A percentile compares a stretch with the other conserved stretches of the same genome.
phyloP scores from a whole-genome alignment of 768 basidiomycete species.

The Podaxis sp. region DNA sequence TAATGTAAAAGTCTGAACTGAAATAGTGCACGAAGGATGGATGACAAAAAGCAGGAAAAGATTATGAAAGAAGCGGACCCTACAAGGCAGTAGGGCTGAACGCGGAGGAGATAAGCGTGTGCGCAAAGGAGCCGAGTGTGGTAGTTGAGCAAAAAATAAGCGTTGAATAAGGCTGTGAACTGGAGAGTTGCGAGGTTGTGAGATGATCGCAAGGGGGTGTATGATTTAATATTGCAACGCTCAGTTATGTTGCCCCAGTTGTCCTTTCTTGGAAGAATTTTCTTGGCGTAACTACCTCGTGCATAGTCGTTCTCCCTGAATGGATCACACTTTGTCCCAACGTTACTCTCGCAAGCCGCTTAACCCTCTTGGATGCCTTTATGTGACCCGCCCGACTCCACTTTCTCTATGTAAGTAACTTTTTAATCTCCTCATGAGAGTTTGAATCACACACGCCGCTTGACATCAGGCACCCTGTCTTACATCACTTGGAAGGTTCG shows the following conservation, averaged over 20 bases:
- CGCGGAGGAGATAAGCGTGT: neutral
- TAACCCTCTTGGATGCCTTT: neutral
- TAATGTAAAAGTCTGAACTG: neutral
- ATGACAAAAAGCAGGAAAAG: neutral
- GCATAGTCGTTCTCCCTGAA: neutral
- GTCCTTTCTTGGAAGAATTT: neutral
- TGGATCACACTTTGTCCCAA: neutral
- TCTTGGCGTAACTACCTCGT: neutral
- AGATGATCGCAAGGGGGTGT: neutral
- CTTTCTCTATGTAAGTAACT: too few relatives aligned
- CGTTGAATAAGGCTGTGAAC: neutral
- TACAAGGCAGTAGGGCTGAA: neutral
- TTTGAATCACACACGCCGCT: too few relatives aligned
- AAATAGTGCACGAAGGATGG: neutral
- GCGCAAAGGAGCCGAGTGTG: neutral
- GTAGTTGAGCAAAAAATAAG: constrained; percentile 5
- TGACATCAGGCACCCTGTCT: too few relatives aligned
- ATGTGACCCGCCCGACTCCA: neutral
- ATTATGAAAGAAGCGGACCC: neutral
- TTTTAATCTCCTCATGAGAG: too few relatives aligned
- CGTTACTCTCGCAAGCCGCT: neutral
- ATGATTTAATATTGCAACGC: neutral
- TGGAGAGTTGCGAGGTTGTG: neutral
- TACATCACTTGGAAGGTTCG: too few relatives aligned
- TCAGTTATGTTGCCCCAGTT: neutral